phyloP scores from a whole-genome alignment of 164 flowering plant genomes.

The Echeveria elegans region DNA sequence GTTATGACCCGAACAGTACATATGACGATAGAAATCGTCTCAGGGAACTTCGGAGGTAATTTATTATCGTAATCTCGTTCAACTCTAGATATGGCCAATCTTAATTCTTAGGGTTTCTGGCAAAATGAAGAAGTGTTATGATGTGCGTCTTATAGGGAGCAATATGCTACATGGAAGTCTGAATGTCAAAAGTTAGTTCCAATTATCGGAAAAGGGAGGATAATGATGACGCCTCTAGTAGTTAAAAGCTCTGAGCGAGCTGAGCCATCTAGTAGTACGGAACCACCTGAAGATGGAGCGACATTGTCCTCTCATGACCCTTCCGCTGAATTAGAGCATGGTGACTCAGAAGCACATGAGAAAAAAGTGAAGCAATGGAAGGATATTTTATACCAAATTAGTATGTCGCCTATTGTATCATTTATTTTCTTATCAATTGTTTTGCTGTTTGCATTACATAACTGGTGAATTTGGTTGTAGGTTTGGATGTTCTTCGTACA shows the following conservation, averaged over 20 bases:
- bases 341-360: conserved; percentile 18
- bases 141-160: conserved; percentile 35
- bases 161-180: conserved; percentile 57
- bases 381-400: conserved; percentile 71
- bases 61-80: not conserved
- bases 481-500: conserved; percentile 89
- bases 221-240: conserved; percentile 47
- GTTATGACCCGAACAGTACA: conserved; percentile 82
- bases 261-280: conserved; percentile 17
- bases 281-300: conserved; percentile 11
- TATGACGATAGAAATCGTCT: conserved; percentile 53
- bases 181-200: conserved; percentile 71
- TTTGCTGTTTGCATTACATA: not conserved
- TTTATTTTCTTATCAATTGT: not conserved
- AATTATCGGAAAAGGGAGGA: conserved; percentile 61
- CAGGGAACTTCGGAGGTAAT: conserved; percentile 63
- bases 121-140: not conserved
- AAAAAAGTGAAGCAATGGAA: conserved; percentile 66
- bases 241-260: conserved; percentile 56
- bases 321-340: conserved; percentile 5
- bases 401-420: conserved; percentile 23
- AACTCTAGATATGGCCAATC: not conserved
- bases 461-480: conserved; percentile 22
- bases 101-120: no score
- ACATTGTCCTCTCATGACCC: not conserved